Conservation (phyloP, 495 filamentous ascomycete genomes). For the Symbiotaphrina buchneri region DNA sequence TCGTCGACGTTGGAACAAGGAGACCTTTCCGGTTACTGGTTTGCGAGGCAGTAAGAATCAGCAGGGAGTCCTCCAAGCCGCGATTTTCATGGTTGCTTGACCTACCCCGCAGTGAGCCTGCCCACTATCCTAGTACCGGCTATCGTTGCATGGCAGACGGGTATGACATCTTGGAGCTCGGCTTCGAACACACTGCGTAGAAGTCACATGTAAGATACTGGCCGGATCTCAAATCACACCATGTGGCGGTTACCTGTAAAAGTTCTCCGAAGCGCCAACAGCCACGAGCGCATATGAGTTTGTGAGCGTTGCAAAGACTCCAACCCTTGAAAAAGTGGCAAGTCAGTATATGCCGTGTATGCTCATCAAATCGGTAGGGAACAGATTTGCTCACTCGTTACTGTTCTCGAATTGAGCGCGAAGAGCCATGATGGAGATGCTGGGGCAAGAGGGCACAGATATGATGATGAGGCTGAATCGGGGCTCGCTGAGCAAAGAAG, state of each 20-base stretch:
- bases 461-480: too few species aligned
- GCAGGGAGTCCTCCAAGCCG: conserved; percentile 4
- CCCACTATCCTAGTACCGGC: conserved; percentile 91
- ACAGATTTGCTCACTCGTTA: conserved; percentile 55
- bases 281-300: conserved; percentile 91
- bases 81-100: conserved; percentile 84
- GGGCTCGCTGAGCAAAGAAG: too few species aligned
- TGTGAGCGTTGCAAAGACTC: conserved; percentile 87
- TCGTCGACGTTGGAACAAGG: conserved; percentile 84
- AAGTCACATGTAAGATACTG: background rate
- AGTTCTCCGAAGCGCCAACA: conserved; percentile 89
- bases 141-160: conserved; percentile 94
- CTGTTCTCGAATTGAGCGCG: conserved; percentile 72
- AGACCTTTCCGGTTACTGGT: conserved; percentile 87
- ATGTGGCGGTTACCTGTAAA: too few species aligned
- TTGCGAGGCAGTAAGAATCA: background rate
- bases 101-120: conserved; percentile 81
- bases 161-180: conserved; percentile 91
- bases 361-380: conserved; percentile 7
- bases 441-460: too few species aligned
- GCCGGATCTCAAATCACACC: background rate
- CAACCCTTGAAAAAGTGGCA: conserved; percentile 36
- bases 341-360: background rate
- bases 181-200: conserved; percentile 66
- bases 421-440: too few species aligned